phyloP scores from a whole-genome alignment of 768 basidiomycete species.

The Gelatoporia subvermispora region DNA sequence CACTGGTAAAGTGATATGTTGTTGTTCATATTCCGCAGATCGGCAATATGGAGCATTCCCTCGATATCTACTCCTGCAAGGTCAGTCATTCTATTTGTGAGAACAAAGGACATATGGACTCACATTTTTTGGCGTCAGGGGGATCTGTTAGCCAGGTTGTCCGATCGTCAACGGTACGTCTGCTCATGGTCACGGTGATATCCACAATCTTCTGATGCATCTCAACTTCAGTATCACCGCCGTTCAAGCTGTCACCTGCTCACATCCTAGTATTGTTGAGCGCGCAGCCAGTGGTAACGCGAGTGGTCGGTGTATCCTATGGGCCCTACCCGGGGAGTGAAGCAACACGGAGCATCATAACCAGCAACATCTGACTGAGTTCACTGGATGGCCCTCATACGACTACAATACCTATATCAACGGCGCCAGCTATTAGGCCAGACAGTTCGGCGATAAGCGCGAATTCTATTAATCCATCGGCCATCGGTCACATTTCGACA shows the following conservation, averaged over 20 bases:
- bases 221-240: constrained; percentile 63
- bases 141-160: constrained; percentile 58
- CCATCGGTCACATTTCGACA: no score
- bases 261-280: constrained; percentile 71
- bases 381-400: no score
- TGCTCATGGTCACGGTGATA: no score
- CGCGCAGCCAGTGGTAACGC: constrained; percentile 75
- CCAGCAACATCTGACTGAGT: no score
- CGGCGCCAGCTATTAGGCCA: no score
- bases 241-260: constrained; percentile 87
- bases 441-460: no score
- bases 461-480: no score
- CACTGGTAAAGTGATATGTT: neutral
- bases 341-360: no score
- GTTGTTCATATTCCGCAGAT: constrained; percentile 38
- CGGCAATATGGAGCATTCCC: constrained; percentile 73
- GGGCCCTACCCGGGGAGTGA: constrained; percentile 48
- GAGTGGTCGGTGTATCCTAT: constrained; percentile 74
- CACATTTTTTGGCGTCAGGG: constrained; percentile 40
- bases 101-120: neutral
- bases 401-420: no score
- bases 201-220: neutral
- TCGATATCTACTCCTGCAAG: constrained; percentile 73
- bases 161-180: constrained; percentile 51
- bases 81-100: constrained; percentile 26